phyloP scores from a whole-genome alignment of 139 green algal genomes.

The Haematococcus lacustris region DNA sequence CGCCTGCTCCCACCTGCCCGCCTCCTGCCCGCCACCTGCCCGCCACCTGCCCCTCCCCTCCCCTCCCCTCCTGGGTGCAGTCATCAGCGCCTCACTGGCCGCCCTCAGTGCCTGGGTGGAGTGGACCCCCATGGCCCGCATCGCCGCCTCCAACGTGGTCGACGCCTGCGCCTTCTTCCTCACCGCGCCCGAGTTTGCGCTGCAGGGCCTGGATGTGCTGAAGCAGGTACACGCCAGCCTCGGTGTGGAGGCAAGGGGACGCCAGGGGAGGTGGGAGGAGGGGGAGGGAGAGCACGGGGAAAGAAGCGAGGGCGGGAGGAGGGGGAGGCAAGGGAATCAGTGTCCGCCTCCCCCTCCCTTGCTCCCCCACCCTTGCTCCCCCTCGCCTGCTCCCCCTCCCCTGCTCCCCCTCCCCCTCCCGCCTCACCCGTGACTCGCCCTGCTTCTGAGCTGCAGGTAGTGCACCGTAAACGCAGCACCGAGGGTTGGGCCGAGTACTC shows the following conservation, averaged over 20 bases:
- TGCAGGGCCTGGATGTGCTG: constrained; percentile 53
- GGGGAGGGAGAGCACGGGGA: too few relatives aligned
- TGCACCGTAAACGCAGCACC: constrained; percentile 36
- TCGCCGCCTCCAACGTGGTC: constrained; percentile 49
- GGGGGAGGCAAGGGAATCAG: too few relatives aligned
- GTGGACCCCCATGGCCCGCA: constrained; percentile 57
- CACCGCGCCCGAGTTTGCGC: constrained; percentile 40
- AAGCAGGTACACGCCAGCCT: constrained; percentile 31
- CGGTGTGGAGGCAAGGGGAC: background rate
- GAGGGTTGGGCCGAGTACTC: constrained; percentile 40
- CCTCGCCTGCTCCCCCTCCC: too few relatives aligned
- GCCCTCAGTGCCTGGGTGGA: constrained; percentile 45
- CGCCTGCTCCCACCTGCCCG: background rate
- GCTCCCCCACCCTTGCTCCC: too few relatives aligned
- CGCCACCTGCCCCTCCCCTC: background rate
- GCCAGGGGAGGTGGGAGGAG: background rate
- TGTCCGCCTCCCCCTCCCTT: too few relatives aligned
- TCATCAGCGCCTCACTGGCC: constrained; percentile 10
- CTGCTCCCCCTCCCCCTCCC: too few relatives aligned
- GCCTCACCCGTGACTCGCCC: too few relatives aligned
- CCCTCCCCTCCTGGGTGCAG: background rate
- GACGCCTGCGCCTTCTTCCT: constrained; percentile 37
- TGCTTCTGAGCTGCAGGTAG: constrained; percentile 22
- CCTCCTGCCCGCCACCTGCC: too few relatives aligned
- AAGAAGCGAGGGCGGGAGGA: too few relatives aligned